Base-by-base conservation (phyloP, 2,329 filamentous ascomycete genomes). In the Aspergillus neoniger region DNA sequence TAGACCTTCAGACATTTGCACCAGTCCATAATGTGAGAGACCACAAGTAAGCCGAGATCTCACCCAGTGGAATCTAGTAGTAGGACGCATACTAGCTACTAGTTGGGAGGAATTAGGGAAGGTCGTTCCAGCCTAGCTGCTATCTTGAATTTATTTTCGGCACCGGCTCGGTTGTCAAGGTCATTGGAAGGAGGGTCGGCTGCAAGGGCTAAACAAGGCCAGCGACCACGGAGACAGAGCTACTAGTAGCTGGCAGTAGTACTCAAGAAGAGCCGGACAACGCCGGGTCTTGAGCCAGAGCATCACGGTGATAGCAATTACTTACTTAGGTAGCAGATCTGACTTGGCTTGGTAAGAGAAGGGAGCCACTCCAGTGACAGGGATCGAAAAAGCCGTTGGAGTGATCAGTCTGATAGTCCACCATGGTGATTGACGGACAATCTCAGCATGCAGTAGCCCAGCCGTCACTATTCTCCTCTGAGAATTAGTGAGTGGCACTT, bases 381-480 rank as follows among this genome's bases (percentile, higher is more conserved):
- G 49, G 55, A 39, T 55, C 36, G n/a, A 32, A 51, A 36, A 36
- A 38, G 52, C 56, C 56, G 56, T 59, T 61, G 59, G 38, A 44
- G 38, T 52, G 59, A 59, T 47, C 58, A 48, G 51, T 61, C 51
- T 52, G 44, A 38, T 48, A 17, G 47, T 28, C n/a, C 9, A 32
- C n/a, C 25, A 39, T 28, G 39, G 38, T 41, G 21, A 25, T 44
- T 25, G 58, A 52, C 54, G 44, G 44, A 49, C 55, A 50, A 48
- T 50, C 44, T 38, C 36, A 44, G 23, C 39, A 43, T 59, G 56
- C 59, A 61, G 56, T 61, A 61, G 59, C 56, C 30, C 44, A 55
- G 43, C 44, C 41, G 17, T 59, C 21, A 44, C 56, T 55, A 58
- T 55, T 17, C 49, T 58, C 12, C 44, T 58, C 56, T 51, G 41